Evolutionary conservation across 805 yeast species (phyloP).

Genomic region (Millerozyma acaciae): DNA sequence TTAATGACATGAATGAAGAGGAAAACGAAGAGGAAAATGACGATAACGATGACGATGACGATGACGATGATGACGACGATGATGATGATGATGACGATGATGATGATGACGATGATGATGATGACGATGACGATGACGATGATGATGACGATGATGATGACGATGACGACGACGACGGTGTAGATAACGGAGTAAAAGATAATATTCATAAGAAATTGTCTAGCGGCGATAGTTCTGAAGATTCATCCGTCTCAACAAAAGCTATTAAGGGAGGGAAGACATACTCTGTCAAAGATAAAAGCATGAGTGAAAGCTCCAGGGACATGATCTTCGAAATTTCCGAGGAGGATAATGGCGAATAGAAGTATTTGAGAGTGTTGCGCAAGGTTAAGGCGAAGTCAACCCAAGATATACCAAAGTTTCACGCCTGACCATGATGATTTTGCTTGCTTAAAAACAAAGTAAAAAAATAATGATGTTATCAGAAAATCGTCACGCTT

Average conservation of each 20-base stretch:
- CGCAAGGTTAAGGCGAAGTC: too few relatives aligned
- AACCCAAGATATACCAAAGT: too few relatives aligned
- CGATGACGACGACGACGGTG: slow-evolving; percentile 1
- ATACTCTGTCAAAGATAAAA: neutral
- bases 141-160: neutral
- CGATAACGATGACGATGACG: slow-evolving; percentile 35
- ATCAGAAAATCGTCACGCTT: too few relatives aligned
- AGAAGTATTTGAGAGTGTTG: too few relatives aligned
- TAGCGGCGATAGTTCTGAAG: neutral
- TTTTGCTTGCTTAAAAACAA: too few relatives aligned
- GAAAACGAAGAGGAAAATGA: slow-evolving; percentile 33
- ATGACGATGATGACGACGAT: slow-evolving; percentile 36
- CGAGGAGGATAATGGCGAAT: slow-evolving; percentile 13
- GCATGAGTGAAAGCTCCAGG: neutral
- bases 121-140: slow-evolving; percentile 5
- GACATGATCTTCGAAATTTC: slow-evolving; percentile 21
- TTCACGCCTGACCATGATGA: too few relatives aligned
- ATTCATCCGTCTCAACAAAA: too few relatives aligned
- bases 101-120: slow-evolving; percentile 17
- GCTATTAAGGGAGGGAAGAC: too few relatives aligned
- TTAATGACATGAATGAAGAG: slow-evolving; percentile 13
- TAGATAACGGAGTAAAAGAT: neutral
- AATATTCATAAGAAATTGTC: neutral
- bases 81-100: slow-evolving; percentile 35
- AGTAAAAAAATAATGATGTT: too few relatives aligned